Conservation (phyloP, 768 basidiomycete genomes). For the Amanita subjunquillea region DNA sequence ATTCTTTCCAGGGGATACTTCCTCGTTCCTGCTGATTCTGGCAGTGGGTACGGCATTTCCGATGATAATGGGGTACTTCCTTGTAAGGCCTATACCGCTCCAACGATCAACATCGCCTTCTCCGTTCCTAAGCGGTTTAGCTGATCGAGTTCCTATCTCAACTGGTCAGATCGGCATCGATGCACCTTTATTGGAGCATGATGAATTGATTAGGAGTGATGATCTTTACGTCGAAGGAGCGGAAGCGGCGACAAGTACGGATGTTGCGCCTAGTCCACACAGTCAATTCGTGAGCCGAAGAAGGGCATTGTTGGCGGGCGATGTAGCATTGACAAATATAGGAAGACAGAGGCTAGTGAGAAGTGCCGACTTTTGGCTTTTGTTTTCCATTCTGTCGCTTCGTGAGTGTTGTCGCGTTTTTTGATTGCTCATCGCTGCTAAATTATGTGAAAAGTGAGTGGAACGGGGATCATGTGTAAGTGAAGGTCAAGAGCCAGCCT, state of each 20-base stretch:
- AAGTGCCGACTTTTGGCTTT: slow-evolving; percentile 53
- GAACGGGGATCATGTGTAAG: slow-evolving; percentile 78
- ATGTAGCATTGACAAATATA: slow-evolving; percentile 34
- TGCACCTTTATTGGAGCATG: slow-evolving; percentile 4
- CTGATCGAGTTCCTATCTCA: not conserved
- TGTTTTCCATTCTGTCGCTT: slow-evolving; percentile 47
- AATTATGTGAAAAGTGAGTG: slow-evolving; percentile 41
- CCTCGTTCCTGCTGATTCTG: slow-evolving; percentile 65
- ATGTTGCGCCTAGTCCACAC: not conserved
- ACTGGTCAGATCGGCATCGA: not conserved
- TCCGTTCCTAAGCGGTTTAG: not conserved
- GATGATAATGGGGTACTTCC: slow-evolving; percentile 69
- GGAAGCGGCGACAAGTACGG: not conserved
- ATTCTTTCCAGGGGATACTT: slow-evolving; percentile 69
- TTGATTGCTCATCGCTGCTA: slow-evolving; percentile 3
- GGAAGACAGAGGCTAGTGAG: slow-evolving; percentile 41
- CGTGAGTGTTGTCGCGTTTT: slow-evolving; percentile 27
- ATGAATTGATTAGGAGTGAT: not conserved
- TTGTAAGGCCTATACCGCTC: slow-evolving; percentile 61
- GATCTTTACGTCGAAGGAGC: not conserved
- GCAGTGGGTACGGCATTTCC: slow-evolving; percentile 70
- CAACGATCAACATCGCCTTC: slow-evolving; percentile 13
- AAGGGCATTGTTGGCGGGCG: slow-evolving; percentile 1
- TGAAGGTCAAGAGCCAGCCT: slow-evolving; percentile 7
- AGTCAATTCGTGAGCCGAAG: not conserved